Evolutionary conservation across 2,329 filamentous ascomycete genomes (phyloP), one percentile per base, ranked within the genome.

Genomic region (Neopestalotiopsis rosae): DNA sequence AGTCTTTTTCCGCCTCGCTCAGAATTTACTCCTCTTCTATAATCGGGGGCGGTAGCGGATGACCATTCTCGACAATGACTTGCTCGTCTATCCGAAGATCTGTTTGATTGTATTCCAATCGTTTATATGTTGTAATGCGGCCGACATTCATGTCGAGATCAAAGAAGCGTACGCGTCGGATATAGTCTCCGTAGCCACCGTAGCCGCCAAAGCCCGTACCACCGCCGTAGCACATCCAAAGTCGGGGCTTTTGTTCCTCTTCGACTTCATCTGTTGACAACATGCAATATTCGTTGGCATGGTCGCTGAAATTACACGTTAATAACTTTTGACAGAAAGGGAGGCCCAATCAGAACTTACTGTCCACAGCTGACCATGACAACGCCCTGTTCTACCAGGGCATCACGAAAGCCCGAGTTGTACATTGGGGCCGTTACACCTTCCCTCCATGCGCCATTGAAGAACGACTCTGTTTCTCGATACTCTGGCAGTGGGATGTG

Each of bases 181-280:
- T 87, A 78, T 92, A 98, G 4, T 92, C 92, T 57, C 91, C 91
- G 78, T 98, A 98, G 5, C 95, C 95, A 24, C 92, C 96, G 78
- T 99, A 99, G 0, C 96, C 96, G 67, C 96, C 96, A 75, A 99
- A 97, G 1, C 96, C 96, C 34, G 91, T 89, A 32, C 93, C 96
- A 40, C 96, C 96, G 9, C 91, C 95, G 80, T 98, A 98, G 84
- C 96, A 99, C 95, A 99, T 97, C 96, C 96, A 99, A 2, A 98
- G 83, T 38, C 91, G 88, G 0, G 92, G 91, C 63, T 86, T 86
- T n/a, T 85, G 82, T 38, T 84, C 80, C 56, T 87, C 81, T 40
- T 64, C 61, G n/a, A 45, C 40, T n/a, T 64, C 65, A 65, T 87
- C 80, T 3, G 84, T 80, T 1, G 87, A 90, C 9, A 98, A 86